Conservation (phyloP, 495 filamentous ascomycete species). For the Wilcoxina mikolae region DNA sequence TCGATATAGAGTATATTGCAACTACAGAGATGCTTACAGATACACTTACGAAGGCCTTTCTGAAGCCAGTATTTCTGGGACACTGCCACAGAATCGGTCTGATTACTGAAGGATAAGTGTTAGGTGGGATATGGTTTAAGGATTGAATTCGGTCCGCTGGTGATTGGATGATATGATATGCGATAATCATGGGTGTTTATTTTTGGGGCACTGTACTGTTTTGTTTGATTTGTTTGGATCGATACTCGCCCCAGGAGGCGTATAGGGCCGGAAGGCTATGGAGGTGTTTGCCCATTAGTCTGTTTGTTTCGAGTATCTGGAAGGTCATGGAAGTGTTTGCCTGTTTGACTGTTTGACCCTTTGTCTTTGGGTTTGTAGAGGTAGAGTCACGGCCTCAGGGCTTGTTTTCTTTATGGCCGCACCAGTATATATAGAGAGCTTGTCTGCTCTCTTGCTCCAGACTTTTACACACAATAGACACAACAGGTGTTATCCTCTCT, state of each 20-base stretch:
- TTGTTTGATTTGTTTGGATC: neutral
- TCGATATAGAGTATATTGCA: no score
- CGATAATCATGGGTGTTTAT: no score
- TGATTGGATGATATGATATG: neutral
- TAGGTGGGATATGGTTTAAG: neutral
- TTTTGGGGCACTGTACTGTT: neutral
- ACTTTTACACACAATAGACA: neutral
- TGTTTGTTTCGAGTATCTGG: neutral
- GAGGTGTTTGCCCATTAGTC: neutral
- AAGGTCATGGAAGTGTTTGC: neutral
- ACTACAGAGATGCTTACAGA: neutral
- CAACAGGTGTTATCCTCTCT: neutral
- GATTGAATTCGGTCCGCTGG: neutral
- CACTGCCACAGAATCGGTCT: neutral
- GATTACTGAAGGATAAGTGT: neutral
- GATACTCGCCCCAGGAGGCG: neutral
- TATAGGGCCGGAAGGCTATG: neutral
- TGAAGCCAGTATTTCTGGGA: neutral
- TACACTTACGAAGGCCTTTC: neutral
- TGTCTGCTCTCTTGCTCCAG: no score
- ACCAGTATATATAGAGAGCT: no score
- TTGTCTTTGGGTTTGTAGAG: no score
- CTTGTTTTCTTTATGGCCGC: no score
- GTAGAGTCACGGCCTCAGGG: no score
- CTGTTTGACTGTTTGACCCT: neutral